These are phyloP conservation scores for Exserohilum turcica DNA, from an alignment of 2,329 filamentous ascomycete genomes.

Conservation along the genomic window DNA sequence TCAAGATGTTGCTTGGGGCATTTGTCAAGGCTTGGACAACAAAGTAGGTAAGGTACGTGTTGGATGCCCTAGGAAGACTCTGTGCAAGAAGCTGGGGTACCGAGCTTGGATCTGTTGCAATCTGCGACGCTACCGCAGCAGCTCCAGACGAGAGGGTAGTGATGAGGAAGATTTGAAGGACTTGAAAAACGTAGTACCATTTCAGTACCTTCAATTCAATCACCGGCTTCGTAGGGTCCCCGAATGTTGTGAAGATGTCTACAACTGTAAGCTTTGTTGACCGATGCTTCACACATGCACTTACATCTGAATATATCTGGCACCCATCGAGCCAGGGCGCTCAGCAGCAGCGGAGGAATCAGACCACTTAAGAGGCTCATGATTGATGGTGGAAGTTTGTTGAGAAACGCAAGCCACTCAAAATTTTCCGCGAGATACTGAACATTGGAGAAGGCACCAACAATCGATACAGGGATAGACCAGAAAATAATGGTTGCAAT, in stretches of 20 bases:
- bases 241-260: constrained; percentile 79
- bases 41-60: constrained; percentile 96
- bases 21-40: constrained; percentile 87
- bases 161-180: constrained; percentile 90
- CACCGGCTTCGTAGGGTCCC: constrained; percentile 77
- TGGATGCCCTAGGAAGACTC: constrained; percentile 81
- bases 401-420: constrained; percentile 74
- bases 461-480: constrained; percentile 74
- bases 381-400: constrained; percentile 70
- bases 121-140: constrained; percentile 67
- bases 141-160: constrained; percentile 83
- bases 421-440: constrained; percentile 67
- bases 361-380: constrained; percentile 84
- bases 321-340: constrained; percentile 83
- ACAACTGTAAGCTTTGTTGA: constrained; percentile 8
- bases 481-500: constrained; percentile 85
- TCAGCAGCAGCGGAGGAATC: constrained; percentile 76
- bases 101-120: constrained; percentile 65
- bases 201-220: constrained; percentile 91
- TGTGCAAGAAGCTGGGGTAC: constrained; percentile 70
- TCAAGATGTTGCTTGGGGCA: constrained; percentile 74
- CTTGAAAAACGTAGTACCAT: constrained; percentile 87
- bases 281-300: constrained; percentile 30
- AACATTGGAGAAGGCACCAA: constrained; percentile 87
- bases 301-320: constrained; percentile 80